Evolutionary conservation across 306 rosid species (phyloP).

Genomic region (Malus sylvestris): DNA sequence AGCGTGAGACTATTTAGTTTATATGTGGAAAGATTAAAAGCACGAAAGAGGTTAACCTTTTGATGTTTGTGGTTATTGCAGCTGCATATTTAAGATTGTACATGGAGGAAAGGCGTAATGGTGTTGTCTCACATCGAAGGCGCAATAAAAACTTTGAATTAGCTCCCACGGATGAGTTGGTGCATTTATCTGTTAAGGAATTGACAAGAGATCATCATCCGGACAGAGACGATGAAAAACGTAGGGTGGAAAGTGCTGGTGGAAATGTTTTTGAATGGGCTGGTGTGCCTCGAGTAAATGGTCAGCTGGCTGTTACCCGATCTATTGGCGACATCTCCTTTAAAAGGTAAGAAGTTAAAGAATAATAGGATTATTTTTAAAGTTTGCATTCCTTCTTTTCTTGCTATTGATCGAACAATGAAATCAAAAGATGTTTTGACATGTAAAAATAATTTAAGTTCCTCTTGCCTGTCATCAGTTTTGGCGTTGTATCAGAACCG

Average conservation of each 20-base stretch:
- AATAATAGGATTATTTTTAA: too few relatives aligned
- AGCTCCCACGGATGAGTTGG: constrained; percentile 47
- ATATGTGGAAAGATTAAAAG: too few relatives aligned
- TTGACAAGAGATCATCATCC: constrained; percentile 96
- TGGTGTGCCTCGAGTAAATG: constrained; percentile 84
- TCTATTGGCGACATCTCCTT: constrained; percentile 80
- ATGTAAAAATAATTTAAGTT: not conserved
- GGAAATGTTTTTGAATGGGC: constrained; percentile 73
- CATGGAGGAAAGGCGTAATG: constrained; percentile 54
- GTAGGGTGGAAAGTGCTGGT: constrained; percentile 89
- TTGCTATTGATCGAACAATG: too few relatives aligned
- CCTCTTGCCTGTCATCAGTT: constrained; percentile 37
- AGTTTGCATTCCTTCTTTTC: too few relatives aligned
- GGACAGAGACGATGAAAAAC: constrained; percentile 81
- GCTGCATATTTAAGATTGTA: constrained; percentile 66
- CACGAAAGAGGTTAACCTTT: constrained; percentile 4
- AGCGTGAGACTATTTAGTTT: too few relatives aligned
- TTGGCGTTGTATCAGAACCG: constrained; percentile 83
- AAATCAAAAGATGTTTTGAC: too few relatives aligned
- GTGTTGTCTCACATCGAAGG: constrained; percentile 49
- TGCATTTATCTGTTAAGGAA: constrained; percentile 70
- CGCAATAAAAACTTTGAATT: constrained; percentile 43
- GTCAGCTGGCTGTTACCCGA: constrained; percentile 83
- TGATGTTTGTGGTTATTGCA: constrained; percentile 36
- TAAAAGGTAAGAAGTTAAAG: constrained; percentile 40